These are phyloP conservation scores for Pestalotiopsis sp. DNA, from an alignment of 2,329 filamentous ascomycete species.

Conservation along the genomic window DNA sequence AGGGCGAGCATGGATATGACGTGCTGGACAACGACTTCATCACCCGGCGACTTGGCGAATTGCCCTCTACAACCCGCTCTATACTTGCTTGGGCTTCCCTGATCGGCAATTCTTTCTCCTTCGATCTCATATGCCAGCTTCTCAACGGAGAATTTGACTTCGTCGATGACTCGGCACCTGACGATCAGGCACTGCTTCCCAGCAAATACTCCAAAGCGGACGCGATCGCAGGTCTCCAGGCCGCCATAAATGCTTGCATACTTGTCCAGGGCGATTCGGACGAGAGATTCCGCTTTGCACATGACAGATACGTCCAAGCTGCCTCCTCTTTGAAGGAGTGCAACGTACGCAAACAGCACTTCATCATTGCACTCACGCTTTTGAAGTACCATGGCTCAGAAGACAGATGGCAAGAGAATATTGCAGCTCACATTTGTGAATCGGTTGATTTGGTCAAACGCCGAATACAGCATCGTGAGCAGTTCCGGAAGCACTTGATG, in stretches of 20 bases:
- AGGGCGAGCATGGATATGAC: conserved; percentile 76
- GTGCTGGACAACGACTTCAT: conserved; percentile 84
- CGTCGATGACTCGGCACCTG: conserved; percentile 43
- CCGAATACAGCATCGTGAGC: conserved; percentile 59
- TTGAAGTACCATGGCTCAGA: conserved; percentile 70
- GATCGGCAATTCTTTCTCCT: conserved; percentile 82
- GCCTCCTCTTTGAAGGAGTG: conserved; percentile 71
- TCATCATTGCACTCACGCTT: conserved; percentile 80
- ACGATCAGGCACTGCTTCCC: conserved; percentile 35
- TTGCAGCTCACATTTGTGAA: conserved; percentile 80
- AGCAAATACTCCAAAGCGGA: conserved; percentile 65
- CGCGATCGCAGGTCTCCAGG: conserved; percentile 78
- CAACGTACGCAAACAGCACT: conserved; percentile 82
- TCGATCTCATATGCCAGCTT: conserved; percentile 75
- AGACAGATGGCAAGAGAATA: conserved; percentile 67
- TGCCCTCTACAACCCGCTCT: conserved; percentile 72
- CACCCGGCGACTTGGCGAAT: conserved; percentile 73
- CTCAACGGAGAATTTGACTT: conserved; percentile 75
- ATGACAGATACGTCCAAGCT: conserved; percentile 84
- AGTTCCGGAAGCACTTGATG: conserved; percentile 76
- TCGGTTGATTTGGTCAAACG: conserved; percentile 74
- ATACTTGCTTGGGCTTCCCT: conserved; percentile 87
- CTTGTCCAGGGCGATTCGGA: conserved; percentile 82
- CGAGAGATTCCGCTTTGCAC: conserved; percentile 84
- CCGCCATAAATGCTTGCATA: conserved; percentile 77